Percentiles rank a stretch among this genome's conserved stretches.
These are phyloP conservation scores for Penicillium chermesinum DNA, from an alignment of 495 filamentous ascomycete genomes.

Conservation along the genomic window DNA sequence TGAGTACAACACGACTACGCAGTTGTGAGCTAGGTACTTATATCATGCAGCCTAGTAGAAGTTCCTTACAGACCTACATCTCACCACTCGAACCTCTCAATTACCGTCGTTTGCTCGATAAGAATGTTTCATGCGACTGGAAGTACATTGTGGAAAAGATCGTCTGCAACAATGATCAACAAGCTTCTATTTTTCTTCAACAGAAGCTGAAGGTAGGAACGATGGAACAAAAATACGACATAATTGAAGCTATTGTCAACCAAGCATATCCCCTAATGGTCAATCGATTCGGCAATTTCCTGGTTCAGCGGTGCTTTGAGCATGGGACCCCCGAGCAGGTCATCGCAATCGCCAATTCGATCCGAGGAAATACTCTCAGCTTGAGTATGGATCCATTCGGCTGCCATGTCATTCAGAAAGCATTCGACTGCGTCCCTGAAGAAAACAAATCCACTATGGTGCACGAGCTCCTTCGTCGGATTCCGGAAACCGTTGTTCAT, in stretches of 20 bases:
- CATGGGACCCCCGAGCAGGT: constrained; percentile 95
- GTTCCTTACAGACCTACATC: constrained; percentile 63
- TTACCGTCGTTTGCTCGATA: constrained; percentile 91
- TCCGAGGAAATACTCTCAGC: constrained; percentile 88
- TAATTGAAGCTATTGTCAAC: constrained; percentile 91
- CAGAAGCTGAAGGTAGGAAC: constrained; percentile 98
- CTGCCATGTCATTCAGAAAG: constrained; percentile 97
- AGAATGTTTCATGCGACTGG: constrained; percentile 97
- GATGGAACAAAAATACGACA: constrained; percentile 91
- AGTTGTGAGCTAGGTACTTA: constrained; percentile 7
- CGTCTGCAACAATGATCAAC: constrained; percentile 97
- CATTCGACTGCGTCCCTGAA: constrained; percentile 94
- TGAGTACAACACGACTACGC: constrained; percentile 21
- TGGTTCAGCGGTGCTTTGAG: constrained; percentile 97
- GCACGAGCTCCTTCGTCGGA: constrained; percentile 87
- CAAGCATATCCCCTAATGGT: constrained; percentile 96
- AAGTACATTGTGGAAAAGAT: constrained; percentile 99
- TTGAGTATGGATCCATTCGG: constrained; percentile 98
- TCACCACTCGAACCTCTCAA: constrained; percentile 91
- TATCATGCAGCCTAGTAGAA: constrained; percentile 42
- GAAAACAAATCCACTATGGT: constrained; percentile 99
- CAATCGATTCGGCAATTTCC: constrained; percentile 93
- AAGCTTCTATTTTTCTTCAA: constrained; percentile 96
- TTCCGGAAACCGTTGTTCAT: constrained; percentile 97
- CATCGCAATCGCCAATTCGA: constrained; percentile 88